Evolutionary conservation across 2,329 filamentous ascomycete species (phyloP), one percentile per base, ranked within the genome.

Genomic region (Xylaria arbuscula): DNA sequence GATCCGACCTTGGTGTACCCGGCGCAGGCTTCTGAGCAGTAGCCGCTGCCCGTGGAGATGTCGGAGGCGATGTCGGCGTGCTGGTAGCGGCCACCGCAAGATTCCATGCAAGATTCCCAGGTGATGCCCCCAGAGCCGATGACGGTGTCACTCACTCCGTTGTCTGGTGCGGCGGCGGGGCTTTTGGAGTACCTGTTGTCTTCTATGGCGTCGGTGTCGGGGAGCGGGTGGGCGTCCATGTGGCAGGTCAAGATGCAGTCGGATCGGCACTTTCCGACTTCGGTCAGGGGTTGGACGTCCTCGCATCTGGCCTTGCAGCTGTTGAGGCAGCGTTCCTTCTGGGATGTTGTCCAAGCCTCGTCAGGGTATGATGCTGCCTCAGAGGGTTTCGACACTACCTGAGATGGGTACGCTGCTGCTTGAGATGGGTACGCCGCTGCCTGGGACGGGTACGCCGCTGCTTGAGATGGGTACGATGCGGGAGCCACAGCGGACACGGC

Each of bases 21-120:
- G 7, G 50, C 54, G 24, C 64, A 70, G 10, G 47, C 28, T 8
- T 40, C 1, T 11, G 61, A 24, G 56, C 68, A 70, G 17, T 36
- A 22, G 4, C 15, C 34, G 4, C 38, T 32, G 45, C 64, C 59
- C 1, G 57, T 28, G 19, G 34, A 36, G 5, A 67, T 40, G 11
- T 61, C 50, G 13, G 45, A 40, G n/a, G 51, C 55, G 10, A 70
- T 58, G 8, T 59, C 53, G 34, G 54, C 57, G 32, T 32, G 36
- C 51, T 71, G 66, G 11, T 11, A 17, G 9, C 40, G 36, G 8
- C 24, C 19, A 1, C n/a, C 22, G 59, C 66, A 69, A 2, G 24
- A 32, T 7, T 24, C 28, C 55, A 71, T 57, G 47, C 69, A 72
- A 5, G 28, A 45, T 4, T 72, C 62, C 50, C 40, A 72, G 13